Evolutionary conservation across 2,329 filamentous ascomycete genomes (phyloP).

Genomic region (Aspergillus phoenicis): DNA sequence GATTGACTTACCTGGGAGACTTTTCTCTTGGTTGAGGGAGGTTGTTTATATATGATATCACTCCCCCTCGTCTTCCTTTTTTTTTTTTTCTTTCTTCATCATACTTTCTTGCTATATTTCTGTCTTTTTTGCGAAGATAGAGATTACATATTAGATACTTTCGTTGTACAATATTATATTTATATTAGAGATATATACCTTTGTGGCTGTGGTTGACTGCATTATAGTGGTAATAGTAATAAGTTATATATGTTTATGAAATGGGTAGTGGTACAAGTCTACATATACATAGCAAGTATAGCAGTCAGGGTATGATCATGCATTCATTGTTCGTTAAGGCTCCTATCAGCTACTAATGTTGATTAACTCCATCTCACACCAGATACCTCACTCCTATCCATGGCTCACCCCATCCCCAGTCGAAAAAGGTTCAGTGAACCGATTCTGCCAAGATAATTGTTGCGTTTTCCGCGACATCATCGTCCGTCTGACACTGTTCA

Average conservation of each 20-base stretch:
- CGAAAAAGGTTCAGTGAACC: conserved; percentile 31
- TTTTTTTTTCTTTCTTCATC: not conserved
- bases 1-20: not conserved
- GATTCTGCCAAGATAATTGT: conserved; percentile 22
- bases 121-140: not conserved
- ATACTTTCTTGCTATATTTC: not conserved
- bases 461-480: conserved; percentile 26
- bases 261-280: no score
- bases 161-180: conserved; percentile 5
- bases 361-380: not conserved
- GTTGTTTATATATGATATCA: no score
- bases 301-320: not conserved
- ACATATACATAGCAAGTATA: no score
- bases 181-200: not conserved
- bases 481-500: conserved; percentile 50
- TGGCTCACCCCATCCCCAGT: conserved; percentile 20
- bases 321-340: not conserved
- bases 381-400: not conserved
- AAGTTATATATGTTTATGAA: not conserved
- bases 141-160: not conserved
- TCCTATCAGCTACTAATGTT: not conserved
- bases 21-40: no score
- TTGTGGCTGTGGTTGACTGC: no score
- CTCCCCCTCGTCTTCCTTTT: no score
- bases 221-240: no score